Percentiles rank a stretch among this genome's conserved stretches.
These are phyloP conservation scores for Jaapia argillacea DNA, from an alignment of 768 basidiomycete genomes.

Conservation along the genomic window DNA sequence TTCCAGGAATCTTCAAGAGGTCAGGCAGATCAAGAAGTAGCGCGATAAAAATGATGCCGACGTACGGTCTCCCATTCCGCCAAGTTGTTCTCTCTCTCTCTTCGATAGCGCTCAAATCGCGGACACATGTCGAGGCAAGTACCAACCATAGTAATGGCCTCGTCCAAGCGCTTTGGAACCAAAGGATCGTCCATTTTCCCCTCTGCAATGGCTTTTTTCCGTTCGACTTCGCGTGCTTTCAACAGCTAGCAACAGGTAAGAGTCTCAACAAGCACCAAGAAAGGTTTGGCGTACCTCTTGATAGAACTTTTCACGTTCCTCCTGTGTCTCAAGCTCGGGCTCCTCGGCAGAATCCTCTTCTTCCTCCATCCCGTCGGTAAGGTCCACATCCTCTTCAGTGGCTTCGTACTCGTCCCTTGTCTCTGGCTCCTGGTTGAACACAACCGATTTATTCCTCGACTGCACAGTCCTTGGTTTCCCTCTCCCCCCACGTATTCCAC, in stretches of 20 bases:
- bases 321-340: slow-evolving; percentile 43
- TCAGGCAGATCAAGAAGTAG: slow-evolving; percentile 19
- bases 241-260: slow-evolving; percentile 35
- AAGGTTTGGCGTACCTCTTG: slow-evolving; percentile 45
- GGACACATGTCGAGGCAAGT: slow-evolving; percentile 95
- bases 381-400: slow-evolving; percentile 22
- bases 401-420: slow-evolving; percentile 25
- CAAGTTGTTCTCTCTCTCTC: slow-evolving; percentile 84
- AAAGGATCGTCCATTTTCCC: slow-evolving; percentile 86
- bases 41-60: slow-evolving; percentile 8
- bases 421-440: slow-evolving; percentile 2
- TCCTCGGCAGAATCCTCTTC: slow-evolving; percentile 27
- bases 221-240: slow-evolving; percentile 62
- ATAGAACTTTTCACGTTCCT: slow-evolving; percentile 61
- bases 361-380: slow-evolving; percentile 13
- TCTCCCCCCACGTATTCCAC: slow-evolving; percentile 19
- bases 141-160: slow-evolving; percentile 89
- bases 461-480: neutral
- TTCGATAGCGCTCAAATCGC: slow-evolving; percentile 82
- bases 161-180: slow-evolving; percentile 70
- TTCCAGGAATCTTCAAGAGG: slow-evolving; percentile 57
- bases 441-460: neutral
- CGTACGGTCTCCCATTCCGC: slow-evolving; percentile 80
- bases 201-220: slow-evolving; percentile 64
- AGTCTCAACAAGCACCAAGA: slow-evolving; percentile 5